These are phyloP conservation scores for Exophiala mesophila DNA, from an alignment of 2,329 filamentous ascomycete species.

Conservation along the genomic window DNA sequence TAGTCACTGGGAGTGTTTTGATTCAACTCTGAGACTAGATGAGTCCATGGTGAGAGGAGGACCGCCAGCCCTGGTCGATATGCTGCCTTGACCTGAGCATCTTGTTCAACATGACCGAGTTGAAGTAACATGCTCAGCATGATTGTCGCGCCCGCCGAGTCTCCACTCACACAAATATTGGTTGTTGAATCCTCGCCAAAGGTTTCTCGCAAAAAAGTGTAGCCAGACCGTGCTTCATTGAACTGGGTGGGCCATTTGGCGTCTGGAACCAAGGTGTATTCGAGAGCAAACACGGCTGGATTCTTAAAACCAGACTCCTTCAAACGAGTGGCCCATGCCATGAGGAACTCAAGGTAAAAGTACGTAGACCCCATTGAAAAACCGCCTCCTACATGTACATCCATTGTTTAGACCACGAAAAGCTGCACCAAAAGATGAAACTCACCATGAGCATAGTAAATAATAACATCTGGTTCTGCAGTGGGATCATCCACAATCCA, in stretches of 20 bases:
- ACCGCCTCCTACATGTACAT: constrained; percentile 67
- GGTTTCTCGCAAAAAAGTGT: constrained; percentile 36
- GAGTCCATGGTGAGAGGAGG: constrained; percentile 77
- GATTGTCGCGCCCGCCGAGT: constrained; percentile 73
- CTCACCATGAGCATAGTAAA: constrained; percentile 76
- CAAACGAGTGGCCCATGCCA: constrained; percentile 65
- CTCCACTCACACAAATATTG: constrained; percentile 66
- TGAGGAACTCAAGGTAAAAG: constrained; percentile 80
- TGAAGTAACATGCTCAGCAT: constrained; percentile 68
- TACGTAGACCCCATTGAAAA: constrained; percentile 77
- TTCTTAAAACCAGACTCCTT: constrained; percentile 63
- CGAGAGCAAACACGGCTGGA: constrained; percentile 71
- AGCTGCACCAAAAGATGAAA: constrained; percentile 14
- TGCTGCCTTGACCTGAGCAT: constrained; percentile 26
- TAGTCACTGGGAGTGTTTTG: constrained; percentile 70
- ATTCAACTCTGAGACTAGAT: constrained; percentile 64
- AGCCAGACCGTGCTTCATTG: constrained; percentile 64
- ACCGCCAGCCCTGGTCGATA: constrained; percentile 56
- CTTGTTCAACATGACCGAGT: constrained; percentile 42
- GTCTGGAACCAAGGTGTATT: constrained; percentile 76
- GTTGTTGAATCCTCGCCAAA: constrained; percentile 29
- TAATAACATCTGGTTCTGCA: constrained; percentile 62
- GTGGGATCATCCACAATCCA: constrained; percentile 63
- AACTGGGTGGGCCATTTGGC: constrained; percentile 68
- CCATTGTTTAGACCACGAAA: constrained; percentile 9